phyloP scores from a whole-genome alignment of 805 yeast genomes.

The Kazachstania africana region DNA sequence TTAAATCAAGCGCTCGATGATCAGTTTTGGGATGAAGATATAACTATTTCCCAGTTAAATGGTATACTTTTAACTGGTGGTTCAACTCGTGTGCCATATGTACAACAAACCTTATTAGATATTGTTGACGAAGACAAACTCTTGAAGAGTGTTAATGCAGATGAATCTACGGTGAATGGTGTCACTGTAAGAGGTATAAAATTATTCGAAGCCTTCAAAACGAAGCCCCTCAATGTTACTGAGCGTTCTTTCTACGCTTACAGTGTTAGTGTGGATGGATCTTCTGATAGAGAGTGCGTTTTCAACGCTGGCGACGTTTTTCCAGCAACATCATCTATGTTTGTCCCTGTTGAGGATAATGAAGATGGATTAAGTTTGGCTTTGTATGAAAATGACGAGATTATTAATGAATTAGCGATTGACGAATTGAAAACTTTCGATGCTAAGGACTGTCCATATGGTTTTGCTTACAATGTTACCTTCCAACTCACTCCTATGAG shows the following conservation, averaged over 20 bases:
- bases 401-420: conserved; percentile 10
- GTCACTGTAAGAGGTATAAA: conserved; percentile 75
- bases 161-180: conserved; percentile 88
- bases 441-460: conserved; percentile 29
- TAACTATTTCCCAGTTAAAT: conserved; percentile 30
- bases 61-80: conserved; percentile 86
- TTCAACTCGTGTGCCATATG: conserved; percentile 78
- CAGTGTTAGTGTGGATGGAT: conserved; percentile 26
- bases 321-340: conserved; percentile 18
- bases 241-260: conserved; percentile 46
- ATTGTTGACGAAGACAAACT: conserved; percentile 50
- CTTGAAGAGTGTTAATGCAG: conserved; percentile 84
- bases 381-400: conserved; percentile 18
- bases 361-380: conserved; percentile 26
- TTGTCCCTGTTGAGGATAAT: conserved; percentile 26
- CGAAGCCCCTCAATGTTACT: conserved; percentile 41
- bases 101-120: conserved; percentile 48
- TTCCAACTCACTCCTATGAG: conserved; percentile 39
- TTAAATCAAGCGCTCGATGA: conserved; percentile 38
- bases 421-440: conserved; percentile 25
- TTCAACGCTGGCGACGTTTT: conserved; percentile 38
- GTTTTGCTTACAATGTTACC: conserved; percentile 29
- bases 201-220: conserved; percentile 54
- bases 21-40: conserved; percentile 20
- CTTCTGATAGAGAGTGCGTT: conserved; percentile 23